Evolutionary conservation across 441 rosid species (phyloP).

Genomic region (Mallotus repandus): DNA sequence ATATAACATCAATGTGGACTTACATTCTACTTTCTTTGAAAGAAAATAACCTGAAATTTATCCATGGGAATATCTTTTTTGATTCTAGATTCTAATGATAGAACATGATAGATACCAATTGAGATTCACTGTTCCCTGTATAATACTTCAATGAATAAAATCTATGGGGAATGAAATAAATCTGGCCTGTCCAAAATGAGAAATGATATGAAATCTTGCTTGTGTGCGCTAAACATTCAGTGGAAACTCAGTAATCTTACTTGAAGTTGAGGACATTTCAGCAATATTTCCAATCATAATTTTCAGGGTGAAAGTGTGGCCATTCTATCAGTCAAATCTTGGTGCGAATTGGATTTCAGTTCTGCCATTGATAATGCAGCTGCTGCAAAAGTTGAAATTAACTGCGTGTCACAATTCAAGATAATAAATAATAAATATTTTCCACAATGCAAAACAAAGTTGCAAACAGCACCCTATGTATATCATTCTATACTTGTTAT

Average conservation of each 20-base stretch:
- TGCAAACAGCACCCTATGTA: no score
- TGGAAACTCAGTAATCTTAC: background rate
- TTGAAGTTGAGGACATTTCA: conserved; percentile 1
- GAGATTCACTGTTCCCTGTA: background rate
- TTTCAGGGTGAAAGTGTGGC: conserved; percentile 1
- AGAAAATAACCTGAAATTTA: no score
- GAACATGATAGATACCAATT: background rate
- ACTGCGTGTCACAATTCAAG: conserved; percentile 2
- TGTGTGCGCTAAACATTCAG: background rate
- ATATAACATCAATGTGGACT: no score
- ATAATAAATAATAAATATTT: background rate
- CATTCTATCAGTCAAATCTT: background rate
- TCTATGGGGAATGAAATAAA: background rate
- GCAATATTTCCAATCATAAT: background rate
- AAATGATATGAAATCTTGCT: background rate
- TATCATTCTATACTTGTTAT: no score
- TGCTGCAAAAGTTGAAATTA: conserved; percentile 6
- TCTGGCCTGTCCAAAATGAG: background rate
- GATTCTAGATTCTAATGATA: background rate
- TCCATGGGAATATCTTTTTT: no score
- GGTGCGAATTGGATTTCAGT: conserved; percentile 2
- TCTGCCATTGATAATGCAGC: conserved; percentile 3
- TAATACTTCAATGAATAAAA: background rate
- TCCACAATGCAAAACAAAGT: background rate
- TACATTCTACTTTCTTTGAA: no score